Base-by-base conservation (phyloP, 495 filamentous ascomycete genomes). In the Annulohypoxylon moriforme region DNA sequence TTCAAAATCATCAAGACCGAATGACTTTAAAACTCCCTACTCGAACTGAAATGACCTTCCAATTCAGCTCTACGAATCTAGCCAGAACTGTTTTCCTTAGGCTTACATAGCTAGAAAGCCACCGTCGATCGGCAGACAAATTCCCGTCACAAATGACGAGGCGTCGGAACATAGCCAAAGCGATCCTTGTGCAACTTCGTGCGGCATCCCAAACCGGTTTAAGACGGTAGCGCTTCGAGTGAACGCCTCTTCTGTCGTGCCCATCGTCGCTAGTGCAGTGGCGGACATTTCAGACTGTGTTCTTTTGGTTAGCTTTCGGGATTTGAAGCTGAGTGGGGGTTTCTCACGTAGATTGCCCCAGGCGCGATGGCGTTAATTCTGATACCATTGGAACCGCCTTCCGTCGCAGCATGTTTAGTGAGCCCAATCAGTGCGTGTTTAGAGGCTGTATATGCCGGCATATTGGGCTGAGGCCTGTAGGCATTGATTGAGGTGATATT, bases 361-460 rank as follows among this genome's bases (percentile, higher is more conserved):
- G 92, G 92, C 1, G 91, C 91, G 53, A 94, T 89, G 25, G 88
- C 86, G 71, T 94, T 94, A 67, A 89, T 88, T 7, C 91, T 81
- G 64, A 94, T 89, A 69, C 89, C 82, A 3, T 89, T 81, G 0
- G 90, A 89, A 0, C 87, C 92, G 27, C 93, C 83, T 71, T 93
- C 92, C 13, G 92, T 86, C 1, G 92, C 91, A 13, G 94, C 80
- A 66, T 92, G 90, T 69, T 87, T 89, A 3, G 88, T 85, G 31
- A 94, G 77, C 69, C 92, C 90, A 42, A 80, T 76, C 2, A 80
- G 84, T n/a, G 89, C 90, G 13, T 89, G 87, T 79, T 94, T 93
- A 44, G 87, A 89, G 10, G 89, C 87, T 0, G 87, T 87, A 80
- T 94, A 94, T 36, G 86, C 90, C 87, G 9, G 87, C 89, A 60